A percentile compares a stretch with the other conserved stretches of the same genome.
phyloP scores from a whole-genome alignment of 2,329 filamentous ascomycete species.

The Leptosphaerulina australis region DNA sequence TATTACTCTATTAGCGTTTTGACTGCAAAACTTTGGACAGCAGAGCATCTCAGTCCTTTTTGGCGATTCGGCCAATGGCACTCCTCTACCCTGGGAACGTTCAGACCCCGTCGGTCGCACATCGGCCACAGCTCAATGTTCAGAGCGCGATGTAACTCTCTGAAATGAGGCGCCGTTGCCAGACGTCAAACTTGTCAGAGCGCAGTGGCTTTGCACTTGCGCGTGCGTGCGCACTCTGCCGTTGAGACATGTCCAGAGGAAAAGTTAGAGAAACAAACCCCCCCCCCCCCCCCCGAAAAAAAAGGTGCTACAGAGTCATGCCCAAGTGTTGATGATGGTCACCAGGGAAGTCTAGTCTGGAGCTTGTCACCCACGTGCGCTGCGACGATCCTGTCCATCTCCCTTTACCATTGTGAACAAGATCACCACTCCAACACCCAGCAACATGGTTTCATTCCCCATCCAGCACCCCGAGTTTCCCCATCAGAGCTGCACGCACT shows the following conservation, averaged over 20 bases:
- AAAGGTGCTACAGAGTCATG: no score
- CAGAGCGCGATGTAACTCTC: slow-evolving; percentile 30
- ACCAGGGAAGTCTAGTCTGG: slow-evolving; percentile 1
- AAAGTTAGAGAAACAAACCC: no score
- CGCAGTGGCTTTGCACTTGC: slow-evolving; percentile 20
- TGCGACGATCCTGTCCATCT: slow-evolving; percentile 16
- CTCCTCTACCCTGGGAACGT: slow-evolving; percentile 4
- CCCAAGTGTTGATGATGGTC: no score
- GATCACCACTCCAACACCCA: slow-evolving; percentile 19
- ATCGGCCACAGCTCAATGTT: slow-evolving; percentile 7
- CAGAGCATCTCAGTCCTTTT: slow-evolving; percentile 17
- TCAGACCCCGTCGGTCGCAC: slow-evolving; percentile 6
- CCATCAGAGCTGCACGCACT: slow-evolving; percentile 13
- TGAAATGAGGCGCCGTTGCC: slow-evolving; percentile 23
- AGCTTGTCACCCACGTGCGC: slow-evolving; percentile 17
- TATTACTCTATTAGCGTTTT: slow-evolving; percentile 14
- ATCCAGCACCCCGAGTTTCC: slow-evolving; percentile 16
- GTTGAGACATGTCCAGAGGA: slow-evolving; percentile 13
- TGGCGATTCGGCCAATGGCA: slow-evolving; percentile 22
- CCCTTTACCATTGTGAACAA: slow-evolving; percentile 15
- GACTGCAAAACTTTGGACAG: slow-evolving; percentile 9
- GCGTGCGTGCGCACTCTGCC: slow-evolving; percentile 15
- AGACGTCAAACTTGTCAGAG: slow-evolving; percentile 21
- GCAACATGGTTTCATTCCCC: slow-evolving; percentile 9
- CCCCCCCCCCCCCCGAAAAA: no score